phyloP scores from a whole-genome alignment of 805 yeast species.

The Wickerhamomyces chaumierensis region DNA sequence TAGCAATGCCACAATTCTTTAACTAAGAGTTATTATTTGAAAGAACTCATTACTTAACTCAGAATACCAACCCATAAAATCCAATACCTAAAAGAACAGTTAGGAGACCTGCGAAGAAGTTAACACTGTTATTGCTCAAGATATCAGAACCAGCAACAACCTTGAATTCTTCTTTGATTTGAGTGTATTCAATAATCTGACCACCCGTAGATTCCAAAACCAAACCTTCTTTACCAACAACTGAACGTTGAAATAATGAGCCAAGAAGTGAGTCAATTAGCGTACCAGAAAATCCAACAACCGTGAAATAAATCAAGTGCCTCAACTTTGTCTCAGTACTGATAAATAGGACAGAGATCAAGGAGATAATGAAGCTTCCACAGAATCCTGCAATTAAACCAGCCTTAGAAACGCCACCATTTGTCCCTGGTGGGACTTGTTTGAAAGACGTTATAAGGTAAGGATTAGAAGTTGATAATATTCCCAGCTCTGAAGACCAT shows the following conservation, averaged over 20 bases:
- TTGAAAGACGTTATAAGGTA: conserved; percentile 28
- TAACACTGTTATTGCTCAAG: conserved; percentile 30
- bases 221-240: conserved; percentile 21
- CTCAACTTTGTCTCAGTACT: conserved; percentile 11
- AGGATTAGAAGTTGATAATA: conserved; percentile 26
- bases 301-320: conserved; percentile 19
- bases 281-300: conserved; percentile 26
- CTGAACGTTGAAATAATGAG: conserved; percentile 27
- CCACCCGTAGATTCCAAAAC: conserved; percentile 23
- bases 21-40: too few relatives aligned
- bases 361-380: conserved; percentile 26
- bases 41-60: too few relatives aligned
- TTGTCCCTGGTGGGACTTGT: conserved; percentile 34
- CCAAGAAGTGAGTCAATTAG: conserved; percentile 31
- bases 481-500: conserved; percentile 37
- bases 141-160: conserved; percentile 23
- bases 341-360: conserved; percentile 13
- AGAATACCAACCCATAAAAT: conserved; percentile 6
- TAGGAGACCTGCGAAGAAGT: conserved; percentile 22
- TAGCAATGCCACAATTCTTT: too few relatives aligned
- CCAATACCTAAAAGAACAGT: conserved; percentile 21
- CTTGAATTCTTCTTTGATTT: conserved; percentile 7
- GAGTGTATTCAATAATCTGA: conserved; percentile 16
- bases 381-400: conserved; percentile 26
- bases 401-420: conserved; percentile 30